phyloP scores from a whole-genome alignment of 2,329 filamentous ascomycete species.

The Gnomoniopsis sp. region DNA sequence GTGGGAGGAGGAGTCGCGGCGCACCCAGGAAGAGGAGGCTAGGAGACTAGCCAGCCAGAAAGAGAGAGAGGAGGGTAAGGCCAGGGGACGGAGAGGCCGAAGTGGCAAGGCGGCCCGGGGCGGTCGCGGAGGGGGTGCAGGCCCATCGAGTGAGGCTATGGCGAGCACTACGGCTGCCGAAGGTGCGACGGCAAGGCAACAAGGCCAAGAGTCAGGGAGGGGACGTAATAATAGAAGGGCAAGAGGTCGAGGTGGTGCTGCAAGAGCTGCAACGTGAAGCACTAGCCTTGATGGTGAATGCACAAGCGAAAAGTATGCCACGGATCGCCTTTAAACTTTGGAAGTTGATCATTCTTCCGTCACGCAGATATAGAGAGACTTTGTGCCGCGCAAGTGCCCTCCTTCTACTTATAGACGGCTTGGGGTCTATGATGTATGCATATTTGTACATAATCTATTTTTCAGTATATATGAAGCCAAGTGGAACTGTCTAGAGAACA shows the following conservation, averaged over 20 bases:
- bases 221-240: conserved; percentile 8
- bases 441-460: neutral
- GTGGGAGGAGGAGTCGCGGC: conserved; percentile 84
- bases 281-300: too few relatives aligned
- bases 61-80: conserved; percentile 33
- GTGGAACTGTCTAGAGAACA: neutral
- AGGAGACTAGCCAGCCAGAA: conserved; percentile 38
- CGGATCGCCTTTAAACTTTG: too few relatives aligned
- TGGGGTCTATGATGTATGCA: neutral
- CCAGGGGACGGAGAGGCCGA: conserved; percentile 12
- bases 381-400: neutral
- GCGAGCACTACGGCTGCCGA: neutral
- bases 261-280: neutral
- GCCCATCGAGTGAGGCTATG: neutral
- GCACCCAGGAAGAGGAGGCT: conserved; percentile 63
- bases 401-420: neutral
- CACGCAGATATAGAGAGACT: neutral
- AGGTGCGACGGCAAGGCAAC: conserved; percentile 1
- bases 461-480: neutral
- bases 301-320: neutral
- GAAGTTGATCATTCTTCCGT: neutral
- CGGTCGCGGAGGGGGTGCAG: conserved; percentile 6
- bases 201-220: conserved; percentile 4
- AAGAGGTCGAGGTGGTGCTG: conserved; percentile 9
- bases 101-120: conserved; percentile 15